These are phyloP conservation scores for Mortierella sp. DNA, from an alignment of 371 early-diverging fungal species.

Conservation along the genomic window DNA sequence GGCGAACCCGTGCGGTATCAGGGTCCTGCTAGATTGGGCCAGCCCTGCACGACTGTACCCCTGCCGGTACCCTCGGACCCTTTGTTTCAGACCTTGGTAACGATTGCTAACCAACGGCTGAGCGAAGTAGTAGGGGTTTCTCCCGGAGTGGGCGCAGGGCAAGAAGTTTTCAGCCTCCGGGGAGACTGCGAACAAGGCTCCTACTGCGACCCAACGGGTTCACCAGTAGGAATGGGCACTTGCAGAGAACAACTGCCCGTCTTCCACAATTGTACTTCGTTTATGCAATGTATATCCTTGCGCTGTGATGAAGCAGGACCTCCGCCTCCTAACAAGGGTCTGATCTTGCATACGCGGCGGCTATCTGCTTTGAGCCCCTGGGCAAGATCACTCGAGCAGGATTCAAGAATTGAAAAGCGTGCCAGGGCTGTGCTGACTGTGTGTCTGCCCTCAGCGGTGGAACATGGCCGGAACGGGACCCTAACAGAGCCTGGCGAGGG, in stretches of 20 bases:
- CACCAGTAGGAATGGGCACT: constrained; percentile 18
- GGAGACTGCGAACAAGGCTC: constrained; percentile 43
- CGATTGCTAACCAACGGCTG: constrained; percentile 25
- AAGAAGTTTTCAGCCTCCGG: constrained; percentile 17
- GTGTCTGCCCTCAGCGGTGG: constrained; percentile 24
- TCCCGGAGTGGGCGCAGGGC: constrained; percentile 25
- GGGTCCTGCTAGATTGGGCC: constrained; percentile 26
- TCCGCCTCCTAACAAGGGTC: no score
- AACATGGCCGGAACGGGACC: constrained; percentile 1
- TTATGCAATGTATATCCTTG: constrained; percentile 31
- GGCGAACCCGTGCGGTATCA: constrained; percentile 29
- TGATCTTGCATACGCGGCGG: no score
- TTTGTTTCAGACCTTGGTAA: constrained; percentile 23
- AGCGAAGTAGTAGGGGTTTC: constrained; percentile 17
- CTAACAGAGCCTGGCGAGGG: neutral
- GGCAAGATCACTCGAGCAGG: neutral
- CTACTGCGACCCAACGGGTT: constrained; percentile 20
- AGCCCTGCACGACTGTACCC: constrained; percentile 21
- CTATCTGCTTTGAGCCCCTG: no score
- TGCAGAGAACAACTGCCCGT: constrained; percentile 36
- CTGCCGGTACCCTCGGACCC: constrained; percentile 19
- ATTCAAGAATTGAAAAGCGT: constrained; percentile 1
- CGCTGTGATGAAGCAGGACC: constrained; percentile 21
- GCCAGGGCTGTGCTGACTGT: constrained; percentile 4
- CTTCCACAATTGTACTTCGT: constrained; percentile 40